A percentile compares a stretch with the other conserved stretches of the same genome.
Conservation (phyloP, 2,329 filamentous ascomycete genomes). For the Davidsoniella australis region DNA sequence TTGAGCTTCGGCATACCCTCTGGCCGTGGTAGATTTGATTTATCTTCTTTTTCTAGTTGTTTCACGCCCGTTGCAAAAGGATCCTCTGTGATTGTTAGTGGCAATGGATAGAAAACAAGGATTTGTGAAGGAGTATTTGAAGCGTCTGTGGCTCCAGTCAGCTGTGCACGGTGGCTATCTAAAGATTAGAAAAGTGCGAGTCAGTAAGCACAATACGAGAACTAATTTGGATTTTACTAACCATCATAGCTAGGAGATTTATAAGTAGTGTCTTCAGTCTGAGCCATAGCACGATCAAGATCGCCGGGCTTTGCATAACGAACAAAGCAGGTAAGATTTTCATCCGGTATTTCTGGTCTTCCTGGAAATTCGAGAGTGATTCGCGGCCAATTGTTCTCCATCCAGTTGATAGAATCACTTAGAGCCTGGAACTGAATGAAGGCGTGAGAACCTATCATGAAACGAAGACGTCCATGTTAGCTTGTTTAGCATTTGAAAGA, state of each 20-base stretch:
- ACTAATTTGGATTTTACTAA: not conserved
- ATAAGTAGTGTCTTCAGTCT: not conserved
- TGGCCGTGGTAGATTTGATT: conserved; percentile 16
- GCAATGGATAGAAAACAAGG: conserved; percentile 55
- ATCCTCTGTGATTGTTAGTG: conserved; percentile 53
- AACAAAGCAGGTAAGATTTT: conserved; percentile 22
- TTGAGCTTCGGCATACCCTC: conserved; percentile 37
- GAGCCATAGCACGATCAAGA: not conserved
- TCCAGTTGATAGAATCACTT: conserved; percentile 24
- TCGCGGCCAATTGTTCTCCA: conserved; percentile 27
- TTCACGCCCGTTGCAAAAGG: conserved; percentile 55
- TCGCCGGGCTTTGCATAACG: conserved; percentile 23
- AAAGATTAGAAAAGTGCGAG: conserved; percentile 10
- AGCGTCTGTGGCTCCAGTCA: conserved; percentile 33
- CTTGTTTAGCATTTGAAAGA: not conserved
- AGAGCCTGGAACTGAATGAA: conserved; percentile 27
- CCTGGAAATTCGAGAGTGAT: conserved; percentile 22
- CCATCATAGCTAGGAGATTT: not conserved
- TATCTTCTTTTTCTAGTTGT: conserved; percentile 48
- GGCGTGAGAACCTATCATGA: conserved; percentile 22
- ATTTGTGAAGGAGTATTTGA: conserved; percentile 52
- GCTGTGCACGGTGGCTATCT: conserved; percentile 17
- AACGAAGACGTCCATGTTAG: not conserved
- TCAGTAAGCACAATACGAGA: not conserved
- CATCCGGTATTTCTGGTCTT: conserved; percentile 23